A percentile compares a stretch with the other conserved stretches of the same genome.
phyloP scores from a whole-genome alignment of 345 rosid genomes.

The Hevea brasiliensis region DNA sequence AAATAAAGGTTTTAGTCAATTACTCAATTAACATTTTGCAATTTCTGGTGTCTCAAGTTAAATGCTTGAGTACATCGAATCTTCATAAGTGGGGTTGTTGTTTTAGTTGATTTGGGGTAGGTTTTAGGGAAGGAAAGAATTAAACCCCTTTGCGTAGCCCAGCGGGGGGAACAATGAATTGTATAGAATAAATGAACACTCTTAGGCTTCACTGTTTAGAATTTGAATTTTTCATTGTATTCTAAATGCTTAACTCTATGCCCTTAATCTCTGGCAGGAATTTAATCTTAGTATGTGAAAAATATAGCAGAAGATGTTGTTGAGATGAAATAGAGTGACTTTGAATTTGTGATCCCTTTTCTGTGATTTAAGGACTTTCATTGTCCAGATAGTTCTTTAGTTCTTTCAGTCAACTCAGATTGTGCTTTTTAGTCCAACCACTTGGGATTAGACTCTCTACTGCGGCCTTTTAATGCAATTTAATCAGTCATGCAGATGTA shows the following conservation, averaged over 20 bases:
- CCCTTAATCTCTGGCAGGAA: not conserved
- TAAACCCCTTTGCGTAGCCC: no score
- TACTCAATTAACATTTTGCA: not conserved
- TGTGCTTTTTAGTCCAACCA: not conserved
- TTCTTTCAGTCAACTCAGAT: not conserved
- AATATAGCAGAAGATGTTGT: not conserved
- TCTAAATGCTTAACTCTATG: not conserved
- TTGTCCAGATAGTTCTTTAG: not conserved
- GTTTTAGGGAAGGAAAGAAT: no score
- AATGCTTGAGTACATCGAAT: not conserved
- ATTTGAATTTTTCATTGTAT: not conserved
- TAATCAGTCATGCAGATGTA: no score
- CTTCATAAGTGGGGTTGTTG: no score
- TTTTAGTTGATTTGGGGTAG: not conserved
- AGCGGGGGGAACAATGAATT: not conserved
- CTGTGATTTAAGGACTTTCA: not conserved
- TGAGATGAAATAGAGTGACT: no score
- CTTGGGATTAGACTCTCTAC: no score
- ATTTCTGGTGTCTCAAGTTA: not conserved
- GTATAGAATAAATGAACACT: not conserved
- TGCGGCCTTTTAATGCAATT: no score
- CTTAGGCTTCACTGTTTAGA: not conserved
- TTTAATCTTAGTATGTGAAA: not conserved
- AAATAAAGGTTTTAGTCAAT: no score
- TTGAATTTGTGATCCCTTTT: not conserved